Evolutionary conservation across 1,284 basidiomycete genomes (phyloP).

Genomic region (Apiotrichum laibachii): DNA sequence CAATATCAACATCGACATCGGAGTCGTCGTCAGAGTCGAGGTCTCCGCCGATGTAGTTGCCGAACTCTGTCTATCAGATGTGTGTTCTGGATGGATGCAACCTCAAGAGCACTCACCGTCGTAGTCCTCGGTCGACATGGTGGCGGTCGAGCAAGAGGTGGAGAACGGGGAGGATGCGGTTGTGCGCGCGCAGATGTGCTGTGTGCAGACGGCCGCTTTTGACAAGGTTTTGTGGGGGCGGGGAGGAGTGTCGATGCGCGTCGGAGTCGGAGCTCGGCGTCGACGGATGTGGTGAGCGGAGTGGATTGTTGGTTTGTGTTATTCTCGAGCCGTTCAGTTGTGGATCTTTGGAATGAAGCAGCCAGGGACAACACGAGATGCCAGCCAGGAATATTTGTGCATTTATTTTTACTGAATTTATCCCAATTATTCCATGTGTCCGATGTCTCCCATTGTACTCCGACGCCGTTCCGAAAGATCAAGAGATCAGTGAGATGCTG

Average conservation of each 20-base stretch:
- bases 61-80: slow-evolving; percentile 58
- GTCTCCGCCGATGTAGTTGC: slow-evolving; percentile 92
- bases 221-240: too few relatives aligned
- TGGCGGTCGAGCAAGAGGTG: background rate
- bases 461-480: background rate
- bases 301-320: background rate
- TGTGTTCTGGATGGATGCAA: background rate
- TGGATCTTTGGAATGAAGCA: background rate
- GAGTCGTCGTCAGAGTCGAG: slow-evolving; percentile 80
- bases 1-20: slow-evolving; percentile 35
- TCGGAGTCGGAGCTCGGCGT: too few relatives aligned
- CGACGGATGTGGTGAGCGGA: background rate
- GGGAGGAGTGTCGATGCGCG: too few relatives aligned
- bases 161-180: background rate
- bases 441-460: background rate
- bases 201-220: too few relatives aligned
- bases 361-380: background rate
- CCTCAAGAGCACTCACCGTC: slow-evolving; percentile 38
- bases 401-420: slow-evolving; percentile 18
- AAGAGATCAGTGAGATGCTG: background rate
- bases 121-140: slow-evolving; percentile 52
- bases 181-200: too few relatives aligned
- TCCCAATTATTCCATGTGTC: slow-evolving; percentile 22
- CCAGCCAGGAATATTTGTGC: slow-evolving; percentile 1
- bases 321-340: background rate